These are phyloP conservation scores for Didymella segeticola DNA, from an alignment of 2,329 filamentous ascomycete genomes.

Conservation along the genomic window DNA sequence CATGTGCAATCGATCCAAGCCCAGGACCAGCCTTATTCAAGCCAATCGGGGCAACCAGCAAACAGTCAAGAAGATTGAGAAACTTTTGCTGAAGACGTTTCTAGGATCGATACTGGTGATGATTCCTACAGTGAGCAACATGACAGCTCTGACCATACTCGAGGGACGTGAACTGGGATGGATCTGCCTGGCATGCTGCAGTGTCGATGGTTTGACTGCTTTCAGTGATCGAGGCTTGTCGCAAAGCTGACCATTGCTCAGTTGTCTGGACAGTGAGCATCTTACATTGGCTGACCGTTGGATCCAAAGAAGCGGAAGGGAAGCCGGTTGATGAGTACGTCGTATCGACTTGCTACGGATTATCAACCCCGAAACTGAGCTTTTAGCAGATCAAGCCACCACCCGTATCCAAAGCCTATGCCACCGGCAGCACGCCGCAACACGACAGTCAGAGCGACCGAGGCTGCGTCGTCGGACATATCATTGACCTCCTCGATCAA, in stretches of 20 bases:
- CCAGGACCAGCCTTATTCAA: background rate
- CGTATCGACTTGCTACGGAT: too few relatives aligned
- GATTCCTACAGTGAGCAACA: slow-evolving; percentile 49
- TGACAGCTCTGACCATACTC: slow-evolving; percentile 40
- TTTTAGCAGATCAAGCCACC: background rate
- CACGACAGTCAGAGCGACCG: background rate
- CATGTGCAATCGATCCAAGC: slow-evolving; percentile 10
- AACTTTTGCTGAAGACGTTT: slow-evolving; percentile 38
- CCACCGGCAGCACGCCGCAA: background rate
- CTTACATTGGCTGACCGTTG: slow-evolving; percentile 47
- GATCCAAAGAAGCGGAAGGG: slow-evolving; percentile 31
- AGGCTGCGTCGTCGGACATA: background rate
- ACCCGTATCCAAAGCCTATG: background rate
- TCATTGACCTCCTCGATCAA: background rate
- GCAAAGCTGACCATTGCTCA: slow-evolving; percentile 3
- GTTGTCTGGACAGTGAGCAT: slow-evolving; percentile 46
- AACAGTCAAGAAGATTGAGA: slow-evolving; percentile 32
- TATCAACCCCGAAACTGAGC: background rate
- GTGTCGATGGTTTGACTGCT: slow-evolving; percentile 46
- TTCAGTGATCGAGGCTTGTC: too few relatives aligned
- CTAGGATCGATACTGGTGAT: slow-evolving; percentile 48
- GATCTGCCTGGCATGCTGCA: slow-evolving; percentile 52
- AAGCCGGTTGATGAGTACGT: background rate
- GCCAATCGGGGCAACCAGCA: slow-evolving; percentile 23
- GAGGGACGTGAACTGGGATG: slow-evolving; percentile 48